These are phyloP conservation scores for Lobosporangium transversale DNA, from an alignment of 192 early-diverging fungal genomes.

Conservation along the genomic window DNA sequence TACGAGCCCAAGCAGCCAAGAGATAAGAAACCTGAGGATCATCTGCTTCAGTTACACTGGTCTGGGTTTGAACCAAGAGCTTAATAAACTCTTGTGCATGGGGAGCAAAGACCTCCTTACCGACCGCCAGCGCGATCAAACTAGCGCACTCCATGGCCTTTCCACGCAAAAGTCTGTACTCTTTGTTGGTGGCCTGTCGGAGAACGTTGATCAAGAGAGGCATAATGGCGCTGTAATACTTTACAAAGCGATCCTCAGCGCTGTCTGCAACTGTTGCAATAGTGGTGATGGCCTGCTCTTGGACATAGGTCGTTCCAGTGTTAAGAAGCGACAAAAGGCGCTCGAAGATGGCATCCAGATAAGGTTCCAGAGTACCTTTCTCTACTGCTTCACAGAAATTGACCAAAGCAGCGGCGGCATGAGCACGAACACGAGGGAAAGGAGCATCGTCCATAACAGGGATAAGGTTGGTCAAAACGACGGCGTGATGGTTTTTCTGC, in stretches of 20 bases:
- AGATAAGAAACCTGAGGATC: constrained; percentile 95
- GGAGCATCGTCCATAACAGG: constrained; percentile 82
- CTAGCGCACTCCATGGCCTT: constrained; percentile 98
- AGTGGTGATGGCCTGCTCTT: constrained; percentile 98
- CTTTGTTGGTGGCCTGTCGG: constrained; percentile 81
- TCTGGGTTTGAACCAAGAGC: constrained; percentile 84
- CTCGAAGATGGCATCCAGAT: constrained; percentile 90
- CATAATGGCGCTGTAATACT: constrained; percentile 96
- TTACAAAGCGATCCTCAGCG: constrained; percentile 88
- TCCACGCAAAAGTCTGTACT: constrained; percentile 92
- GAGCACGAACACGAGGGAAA: constrained; percentile 91
- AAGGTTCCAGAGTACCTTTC: constrained; percentile 85
- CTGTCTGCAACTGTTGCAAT: constrained; percentile 97
- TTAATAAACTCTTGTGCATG: constrained; percentile 84
- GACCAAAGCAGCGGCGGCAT: constrained; percentile 96
- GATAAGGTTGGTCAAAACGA: constrained; percentile 81
- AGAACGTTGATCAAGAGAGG: constrained; percentile 93
- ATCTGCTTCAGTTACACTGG: constrained; percentile 83
- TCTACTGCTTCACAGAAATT: constrained; percentile 95
- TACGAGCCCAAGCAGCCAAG: constrained; percentile 93
- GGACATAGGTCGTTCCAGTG: constrained; percentile 90
- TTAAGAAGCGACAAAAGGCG: constrained; percentile 86
- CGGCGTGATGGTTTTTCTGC: constrained; percentile 77
- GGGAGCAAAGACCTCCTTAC: constrained; percentile 85
- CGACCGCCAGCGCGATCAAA: constrained; percentile 93